Evolutionary conservation across 768 basidiomycete genomes (phyloP).

Genomic region (Amanita exitialis): DNA sequence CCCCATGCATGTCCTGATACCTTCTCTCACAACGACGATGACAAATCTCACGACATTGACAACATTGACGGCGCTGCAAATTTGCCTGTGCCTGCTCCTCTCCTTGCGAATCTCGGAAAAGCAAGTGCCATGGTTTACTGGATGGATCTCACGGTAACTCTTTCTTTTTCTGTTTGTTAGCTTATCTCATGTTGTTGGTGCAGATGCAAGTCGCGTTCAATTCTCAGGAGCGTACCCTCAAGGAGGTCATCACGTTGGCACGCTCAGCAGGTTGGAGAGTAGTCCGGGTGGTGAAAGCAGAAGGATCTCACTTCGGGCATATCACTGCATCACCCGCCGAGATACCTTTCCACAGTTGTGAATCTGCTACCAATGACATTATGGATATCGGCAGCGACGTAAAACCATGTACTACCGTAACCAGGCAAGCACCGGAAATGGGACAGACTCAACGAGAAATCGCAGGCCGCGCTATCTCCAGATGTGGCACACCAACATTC

Average conservation of each 20-base stretch:
- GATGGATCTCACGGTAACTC: constrained; percentile 55
- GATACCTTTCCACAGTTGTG: constrained; percentile 28
- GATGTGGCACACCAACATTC: constrained; percentile 55
- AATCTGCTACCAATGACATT: constrained; percentile 13
- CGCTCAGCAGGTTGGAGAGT: constrained; percentile 55
- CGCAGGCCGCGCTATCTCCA: constrained; percentile 35
- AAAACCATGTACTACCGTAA: background rate
- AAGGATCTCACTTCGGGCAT: constrained; percentile 62
- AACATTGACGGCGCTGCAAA: constrained; percentile 39
- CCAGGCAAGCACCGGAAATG: constrained; percentile 2
- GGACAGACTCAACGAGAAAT: constrained; percentile 21
- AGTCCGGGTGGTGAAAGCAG: constrained; percentile 40
- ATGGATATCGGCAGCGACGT: constrained; percentile 12
- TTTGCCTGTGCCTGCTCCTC: constrained; percentile 44
- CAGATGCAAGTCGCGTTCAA: constrained; percentile 68
- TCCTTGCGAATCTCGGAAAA: constrained; percentile 68
- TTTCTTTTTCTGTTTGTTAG: background rate
- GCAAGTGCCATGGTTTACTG: constrained; percentile 63
- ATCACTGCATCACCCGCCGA: constrained; percentile 55
- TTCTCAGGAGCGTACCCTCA: constrained; percentile 58
- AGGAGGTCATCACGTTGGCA: constrained; percentile 46
- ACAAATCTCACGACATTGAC: background rate
- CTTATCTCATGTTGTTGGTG: background rate
- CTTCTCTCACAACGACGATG: constrained; percentile 10
- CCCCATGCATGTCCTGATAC: constrained; percentile 61